phyloP scores from a whole-genome alignment of 1,139 yeast species.

The Candida mesenterica region DNA sequence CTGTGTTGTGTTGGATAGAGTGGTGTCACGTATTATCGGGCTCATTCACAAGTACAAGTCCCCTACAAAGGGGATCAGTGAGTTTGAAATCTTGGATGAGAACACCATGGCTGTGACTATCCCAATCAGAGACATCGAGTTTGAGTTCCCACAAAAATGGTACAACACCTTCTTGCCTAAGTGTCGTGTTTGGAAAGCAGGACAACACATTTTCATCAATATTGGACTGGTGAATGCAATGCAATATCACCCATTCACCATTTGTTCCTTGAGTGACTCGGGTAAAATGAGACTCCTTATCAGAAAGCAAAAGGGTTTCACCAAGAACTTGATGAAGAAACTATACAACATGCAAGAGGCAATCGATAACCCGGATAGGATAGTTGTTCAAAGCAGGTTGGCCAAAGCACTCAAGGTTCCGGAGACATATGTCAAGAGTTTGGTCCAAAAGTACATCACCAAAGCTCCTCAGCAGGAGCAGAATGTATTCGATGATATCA shows the following conservation, averaged over 20 bases:
- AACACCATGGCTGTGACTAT: constrained; percentile 41
- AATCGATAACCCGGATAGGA: neutral
- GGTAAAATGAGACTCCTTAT: constrained; percentile 41
- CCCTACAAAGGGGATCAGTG: constrained; percentile 41
- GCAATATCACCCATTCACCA: constrained; percentile 51
- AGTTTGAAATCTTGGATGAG: constrained; percentile 41
- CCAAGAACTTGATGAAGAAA: constrained; percentile 33
- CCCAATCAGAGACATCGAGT: constrained; percentile 26
- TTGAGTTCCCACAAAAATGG: constrained; percentile 24
- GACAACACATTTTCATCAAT: constrained; percentile 45
- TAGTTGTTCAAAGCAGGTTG: neutral
- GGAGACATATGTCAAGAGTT: neutral
- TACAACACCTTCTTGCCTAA: constrained; percentile 33
- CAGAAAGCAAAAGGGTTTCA: constrained; percentile 44
- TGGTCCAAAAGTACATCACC: neutral
- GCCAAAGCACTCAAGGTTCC: neutral
- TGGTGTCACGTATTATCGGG: constrained; percentile 30
- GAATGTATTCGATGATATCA: too few species aligned
- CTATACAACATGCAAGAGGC: constrained; percentile 19
- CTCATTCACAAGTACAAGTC: constrained; percentile 32
- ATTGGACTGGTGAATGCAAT: constrained; percentile 36
- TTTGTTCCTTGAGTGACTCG: constrained; percentile 36
- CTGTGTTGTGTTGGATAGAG: constrained; percentile 43
- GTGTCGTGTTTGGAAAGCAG: constrained; percentile 46
- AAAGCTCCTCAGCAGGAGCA: too few species aligned